Evolutionary conservation across 192 early-diverging fungal genomes (phyloP).

Genomic region (Podila minutissima): DNA sequence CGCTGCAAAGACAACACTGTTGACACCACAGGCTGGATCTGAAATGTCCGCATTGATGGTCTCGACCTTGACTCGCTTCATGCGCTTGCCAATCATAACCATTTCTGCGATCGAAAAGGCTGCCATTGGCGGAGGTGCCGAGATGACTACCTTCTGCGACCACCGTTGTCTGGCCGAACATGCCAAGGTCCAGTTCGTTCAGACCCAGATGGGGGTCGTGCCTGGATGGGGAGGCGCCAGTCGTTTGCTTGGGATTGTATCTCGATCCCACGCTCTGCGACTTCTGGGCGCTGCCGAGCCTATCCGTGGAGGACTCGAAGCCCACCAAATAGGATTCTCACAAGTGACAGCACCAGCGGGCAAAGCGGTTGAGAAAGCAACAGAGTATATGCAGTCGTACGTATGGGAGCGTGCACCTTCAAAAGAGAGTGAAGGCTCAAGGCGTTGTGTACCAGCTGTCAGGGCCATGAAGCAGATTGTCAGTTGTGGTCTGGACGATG

Average conservation of each 20-base stretch:
- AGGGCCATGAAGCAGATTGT: conserved; percentile 62
- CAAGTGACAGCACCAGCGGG: conserved; percentile 39
- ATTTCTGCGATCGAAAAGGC: conserved; percentile 68
- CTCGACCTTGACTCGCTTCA: conserved; percentile 61
- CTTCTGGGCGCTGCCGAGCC: conserved; percentile 57
- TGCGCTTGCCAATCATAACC: conserved; percentile 64
- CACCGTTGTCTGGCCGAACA: conserved; percentile 55
- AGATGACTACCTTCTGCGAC: conserved; percentile 69
- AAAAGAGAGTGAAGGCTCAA: conserved; percentile 7
- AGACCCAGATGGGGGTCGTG: conserved; percentile 67
- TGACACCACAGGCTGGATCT: conserved; percentile 44
- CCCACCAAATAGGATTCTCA: conserved; percentile 51
- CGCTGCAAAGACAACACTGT: conserved; percentile 58
- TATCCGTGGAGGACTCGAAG: conserved; percentile 44
- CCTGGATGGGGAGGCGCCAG: conserved; percentile 73
- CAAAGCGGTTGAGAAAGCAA: conserved; percentile 25
- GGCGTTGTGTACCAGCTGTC: conserved; percentile 56
- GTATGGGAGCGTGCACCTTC: conserved; percentile 27
- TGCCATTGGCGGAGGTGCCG: conserved; percentile 77
- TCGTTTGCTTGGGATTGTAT: conserved; percentile 55
- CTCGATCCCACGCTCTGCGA: conserved; percentile 55
- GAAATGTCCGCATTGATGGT: conserved; percentile 70
- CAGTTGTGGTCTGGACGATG: conserved; percentile 30
- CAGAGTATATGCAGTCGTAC: conserved; percentile 54
- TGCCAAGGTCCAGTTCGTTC: conserved; percentile 66